Conservation (phyloP, 176 grass and related monocot genomes). For the Aechmea fasciata region DNA sequence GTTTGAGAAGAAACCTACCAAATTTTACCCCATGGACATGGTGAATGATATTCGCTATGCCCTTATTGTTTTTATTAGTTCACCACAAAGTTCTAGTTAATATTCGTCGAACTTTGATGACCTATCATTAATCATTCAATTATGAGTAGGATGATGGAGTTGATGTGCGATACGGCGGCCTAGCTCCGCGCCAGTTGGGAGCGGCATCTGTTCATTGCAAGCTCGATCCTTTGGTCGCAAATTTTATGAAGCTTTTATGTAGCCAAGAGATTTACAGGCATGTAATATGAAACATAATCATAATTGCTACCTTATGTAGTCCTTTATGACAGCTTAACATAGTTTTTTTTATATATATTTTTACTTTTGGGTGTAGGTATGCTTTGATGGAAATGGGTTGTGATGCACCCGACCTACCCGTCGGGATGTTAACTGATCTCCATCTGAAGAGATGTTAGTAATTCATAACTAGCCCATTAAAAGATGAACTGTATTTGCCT, state of each 20-base stretch:
- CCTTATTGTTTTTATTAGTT: background rate
- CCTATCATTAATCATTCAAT: background rate
- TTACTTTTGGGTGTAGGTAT: slow-evolving; percentile 35
- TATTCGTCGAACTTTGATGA: background rate
- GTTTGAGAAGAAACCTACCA: slow-evolving; percentile 54
- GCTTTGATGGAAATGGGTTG: slow-evolving; percentile 69
- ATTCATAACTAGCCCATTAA: background rate
- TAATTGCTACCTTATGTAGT: background rate
- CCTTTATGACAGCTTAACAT: background rate
- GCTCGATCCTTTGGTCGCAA: slow-evolving; percentile 47
- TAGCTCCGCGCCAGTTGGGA: slow-evolving; percentile 39
- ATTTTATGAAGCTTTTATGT: slow-evolving; percentile 64
- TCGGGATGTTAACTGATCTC: slow-evolving; percentile 63
- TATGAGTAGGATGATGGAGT: slow-evolving; percentile 43
- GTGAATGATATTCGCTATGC: slow-evolving; percentile 10
- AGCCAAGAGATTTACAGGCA: slow-evolving; percentile 87
- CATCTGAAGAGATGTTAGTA: slow-evolving; percentile 63
- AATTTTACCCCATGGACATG: slow-evolving; percentile 82
- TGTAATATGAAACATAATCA: background rate
- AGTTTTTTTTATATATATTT: background rate
- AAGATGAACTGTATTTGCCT: too few species aligned
- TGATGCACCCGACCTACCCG: slow-evolving; percentile 52
- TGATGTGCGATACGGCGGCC: slow-evolving; percentile 55
- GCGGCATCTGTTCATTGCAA: slow-evolving; percentile 51
- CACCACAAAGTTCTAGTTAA: background rate